A percentile compares a stretch with the other conserved stretches of the same genome.
Conservation (phyloP, 306 rosid species). For the Heteromeles arbutifolia region DNA sequence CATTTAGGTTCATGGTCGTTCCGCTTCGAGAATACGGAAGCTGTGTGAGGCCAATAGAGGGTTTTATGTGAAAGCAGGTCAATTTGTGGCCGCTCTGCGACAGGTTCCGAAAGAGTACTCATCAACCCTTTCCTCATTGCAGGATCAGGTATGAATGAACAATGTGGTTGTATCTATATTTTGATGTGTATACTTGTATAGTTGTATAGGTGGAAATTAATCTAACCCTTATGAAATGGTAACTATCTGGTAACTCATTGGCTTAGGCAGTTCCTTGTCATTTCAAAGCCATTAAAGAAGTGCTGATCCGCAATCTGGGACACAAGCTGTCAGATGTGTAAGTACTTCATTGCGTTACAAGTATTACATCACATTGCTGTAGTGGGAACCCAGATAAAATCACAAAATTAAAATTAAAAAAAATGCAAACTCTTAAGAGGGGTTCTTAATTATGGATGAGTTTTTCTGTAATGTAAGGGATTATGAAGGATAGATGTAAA, state of each 20-base stretch:
- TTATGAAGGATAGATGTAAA: not conserved
- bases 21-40: constrained; percentile 58
- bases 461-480: not conserved
- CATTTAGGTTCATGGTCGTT: constrained; percentile 68
- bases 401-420: not conserved
- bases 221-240: constrained; percentile 20
- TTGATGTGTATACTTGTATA: not conserved
- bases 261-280: constrained; percentile 72
- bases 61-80: constrained; percentile 91
- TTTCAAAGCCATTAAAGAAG: constrained; percentile 49
- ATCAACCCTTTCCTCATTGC: constrained; percentile 55
- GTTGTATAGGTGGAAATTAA: not conserved
- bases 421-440: not conserved
- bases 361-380: not conserved
- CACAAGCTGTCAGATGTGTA: constrained; percentile 58
- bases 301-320: constrained; percentile 52
- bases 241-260: constrained; percentile 21
- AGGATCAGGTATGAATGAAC: constrained; percentile 56
- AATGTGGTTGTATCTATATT: not conserved
- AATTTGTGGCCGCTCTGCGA: constrained; percentile 62
- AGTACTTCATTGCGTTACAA: constrained; percentile 16
- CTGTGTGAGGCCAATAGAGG: constrained; percentile 84
- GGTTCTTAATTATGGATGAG: not conserved
- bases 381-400: not conserved
- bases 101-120: constrained; percentile 76